A percentile compares a stretch with the other conserved stretches of the same genome.
These are phyloP conservation scores for Phialophora verrucosa DNA, from an alignment of 2,329 filamentous ascomycete genomes.

Conservation along the genomic window DNA sequence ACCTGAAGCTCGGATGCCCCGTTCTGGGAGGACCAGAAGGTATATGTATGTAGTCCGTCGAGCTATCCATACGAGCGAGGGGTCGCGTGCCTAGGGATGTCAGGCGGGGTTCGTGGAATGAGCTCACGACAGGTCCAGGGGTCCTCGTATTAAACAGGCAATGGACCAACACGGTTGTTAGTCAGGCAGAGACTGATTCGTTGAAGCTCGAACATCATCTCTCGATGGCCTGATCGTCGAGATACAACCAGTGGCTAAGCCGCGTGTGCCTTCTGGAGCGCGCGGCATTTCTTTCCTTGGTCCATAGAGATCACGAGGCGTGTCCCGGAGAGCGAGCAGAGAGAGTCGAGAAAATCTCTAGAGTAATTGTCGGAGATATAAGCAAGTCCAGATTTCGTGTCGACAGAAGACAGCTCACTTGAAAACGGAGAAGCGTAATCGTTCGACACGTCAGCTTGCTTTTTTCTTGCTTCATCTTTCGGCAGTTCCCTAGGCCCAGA, in stretches of 20 bases:
- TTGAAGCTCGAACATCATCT: constrained; percentile 9
- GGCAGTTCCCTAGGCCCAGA: background rate
- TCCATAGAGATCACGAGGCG: background rate
- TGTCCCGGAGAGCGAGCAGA: background rate
- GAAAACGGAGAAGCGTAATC: background rate
- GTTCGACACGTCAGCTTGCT: background rate
- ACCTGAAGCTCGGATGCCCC: background rate
- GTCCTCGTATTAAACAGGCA: constrained; percentile 11
- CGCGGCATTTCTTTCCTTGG: background rate
- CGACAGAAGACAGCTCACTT: background rate
- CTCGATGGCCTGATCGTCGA: constrained; percentile 9
- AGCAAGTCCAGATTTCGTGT: background rate
- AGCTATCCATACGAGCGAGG: constrained; percentile 16
- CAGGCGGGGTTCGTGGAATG: constrained; percentile 19
- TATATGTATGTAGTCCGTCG: constrained; percentile 6
- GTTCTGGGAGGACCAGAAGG: constrained; percentile 1
- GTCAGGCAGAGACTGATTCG: constrained; percentile 21
- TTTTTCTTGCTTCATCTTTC: background rate
- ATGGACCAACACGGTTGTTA: constrained; percentile 16
- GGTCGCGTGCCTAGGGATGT: constrained; percentile 22
- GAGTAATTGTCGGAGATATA: background rate
- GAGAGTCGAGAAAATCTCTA: background rate
- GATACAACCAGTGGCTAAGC: background rate
- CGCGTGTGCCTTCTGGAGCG: background rate
- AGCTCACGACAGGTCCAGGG: constrained; percentile 10